A percentile compares a stretch with the other conserved stretches of the same genome.
phyloP scores from a whole-genome alignment of 805 yeast genomes.

The Ogataea salicorniae region DNA sequence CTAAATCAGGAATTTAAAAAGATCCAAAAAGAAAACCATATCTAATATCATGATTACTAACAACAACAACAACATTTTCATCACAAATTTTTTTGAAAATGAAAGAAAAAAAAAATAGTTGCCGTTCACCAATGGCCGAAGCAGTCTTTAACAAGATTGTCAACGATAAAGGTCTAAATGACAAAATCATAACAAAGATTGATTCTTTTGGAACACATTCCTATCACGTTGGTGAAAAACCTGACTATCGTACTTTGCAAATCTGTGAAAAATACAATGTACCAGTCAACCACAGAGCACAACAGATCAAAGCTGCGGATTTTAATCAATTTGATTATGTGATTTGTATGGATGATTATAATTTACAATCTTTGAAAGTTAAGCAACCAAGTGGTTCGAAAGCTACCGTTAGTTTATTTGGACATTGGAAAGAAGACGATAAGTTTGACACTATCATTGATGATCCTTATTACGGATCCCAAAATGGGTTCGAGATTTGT shows the following conservation, averaged over 20 bases:
- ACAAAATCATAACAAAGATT: slow-evolving; percentile 42
- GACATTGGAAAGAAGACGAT: slow-evolving; percentile 64
- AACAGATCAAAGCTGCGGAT: slow-evolving; percentile 50
- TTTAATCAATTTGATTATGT: slow-evolving; percentile 60
- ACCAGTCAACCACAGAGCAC: slow-evolving; percentile 70
- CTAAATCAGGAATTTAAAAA: neutral
- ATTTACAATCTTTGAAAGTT: slow-evolving; percentile 44
- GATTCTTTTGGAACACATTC: slow-evolving; percentile 90
- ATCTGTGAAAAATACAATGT: slow-evolving; percentile 70
- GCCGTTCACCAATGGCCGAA: slow-evolving; percentile 98
- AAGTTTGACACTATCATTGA: slow-evolving; percentile 55
- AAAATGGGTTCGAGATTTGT: slow-evolving; percentile 74
- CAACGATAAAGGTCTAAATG: slow-evolving; percentile 39
- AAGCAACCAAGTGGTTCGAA: slow-evolving; percentile 47
- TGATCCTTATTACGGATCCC: slow-evolving; percentile 93
- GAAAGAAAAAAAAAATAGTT: slow-evolving; percentile 34
- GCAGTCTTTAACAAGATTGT: slow-evolving; percentile 76
- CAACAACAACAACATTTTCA: neutral
- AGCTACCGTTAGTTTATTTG: slow-evolving; percentile 61
- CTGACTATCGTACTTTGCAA: slow-evolving; percentile 68
- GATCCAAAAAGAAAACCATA: too few species aligned
- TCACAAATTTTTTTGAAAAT: neutral
- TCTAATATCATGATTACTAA: neutral
- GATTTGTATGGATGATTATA: slow-evolving; percentile 67
- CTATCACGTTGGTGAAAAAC: slow-evolving; percentile 77